These are phyloP conservation scores for Dunaliella primolecta DNA, from an alignment of 139 green algal genomes.

Conservation along the genomic window DNA sequence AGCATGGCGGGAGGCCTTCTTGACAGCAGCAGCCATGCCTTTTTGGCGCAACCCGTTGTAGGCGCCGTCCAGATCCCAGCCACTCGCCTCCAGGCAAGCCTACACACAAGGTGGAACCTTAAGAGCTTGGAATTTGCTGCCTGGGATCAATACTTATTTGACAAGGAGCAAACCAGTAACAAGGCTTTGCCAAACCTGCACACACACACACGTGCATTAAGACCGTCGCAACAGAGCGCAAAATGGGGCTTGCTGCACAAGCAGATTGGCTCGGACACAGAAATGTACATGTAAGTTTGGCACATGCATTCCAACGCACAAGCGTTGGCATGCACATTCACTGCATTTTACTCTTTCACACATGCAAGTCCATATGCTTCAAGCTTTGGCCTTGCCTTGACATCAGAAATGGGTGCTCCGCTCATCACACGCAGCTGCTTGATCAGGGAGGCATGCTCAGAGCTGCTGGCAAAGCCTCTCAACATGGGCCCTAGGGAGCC, in stretches of 20 bases:
- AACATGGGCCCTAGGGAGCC: no score
- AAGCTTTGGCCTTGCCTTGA: conserved; percentile 78
- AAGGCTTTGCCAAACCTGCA: not conserved
- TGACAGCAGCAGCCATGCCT: conserved; percentile 84
- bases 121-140: not conserved
- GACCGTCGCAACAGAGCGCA: not conserved
- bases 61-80: conserved; percentile 65
- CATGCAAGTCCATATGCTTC: no score
- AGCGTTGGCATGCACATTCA: not conserved
- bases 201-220: not conserved
- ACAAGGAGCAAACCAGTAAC: no score
- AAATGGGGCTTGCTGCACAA: no score
- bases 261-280: no score
- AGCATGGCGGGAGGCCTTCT: conserved; percentile 80
- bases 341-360: not conserved
- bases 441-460: conserved; percentile 56
- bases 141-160: not conserved
- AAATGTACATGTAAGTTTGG: no score
- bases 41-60: conserved; percentile 76
- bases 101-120: conserved; percentile 4
- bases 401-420: conserved; percentile 79
- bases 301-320: not conserved
- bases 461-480: not conserved
- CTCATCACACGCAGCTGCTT: conserved; percentile 73
- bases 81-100: conserved; percentile 48